Base-by-base conservation (phyloP, 768 basidiomycete species). In the Amanita muscaria region DNA sequence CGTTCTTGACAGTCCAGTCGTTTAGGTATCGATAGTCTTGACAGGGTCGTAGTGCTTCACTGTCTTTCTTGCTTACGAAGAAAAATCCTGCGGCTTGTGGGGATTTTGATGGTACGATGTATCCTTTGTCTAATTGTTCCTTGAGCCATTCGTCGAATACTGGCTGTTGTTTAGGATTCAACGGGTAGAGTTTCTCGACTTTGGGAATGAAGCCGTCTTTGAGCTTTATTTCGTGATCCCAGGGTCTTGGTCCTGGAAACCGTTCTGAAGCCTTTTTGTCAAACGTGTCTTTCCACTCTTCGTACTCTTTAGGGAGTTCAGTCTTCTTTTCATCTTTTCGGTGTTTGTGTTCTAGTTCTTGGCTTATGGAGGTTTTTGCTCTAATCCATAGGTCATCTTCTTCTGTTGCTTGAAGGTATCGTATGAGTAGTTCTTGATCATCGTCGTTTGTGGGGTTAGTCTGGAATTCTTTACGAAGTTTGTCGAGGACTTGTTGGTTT, bases 1-100 rank as follows among this genome's bases (percentile, higher is more conserved):
- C 27, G 42, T 67, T 58, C 21, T 66, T 65, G 10, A 63, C 45
- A 3, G 60, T 67, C 40, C 56, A 52, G 4, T 58, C 46, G 33
- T 70, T 70, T 1, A 70, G 51, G 5, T 55, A 53, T 16, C 50
- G 30, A 37, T 64, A 69, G 36, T 70, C 57, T 25, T 66, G 63
- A 0, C 61, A 55, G 24, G 51, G 60, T 8, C 52, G 34, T 0
- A 58, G 55, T 18, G 42, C 46, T 29, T 29, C 12, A 3, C 36
- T 30, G 24, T 52, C 49, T 29, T 56, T 58, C 38, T 57, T 59
- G 24, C 43, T 49, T 5, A 55, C 44, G 31, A 61, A 59, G 30
- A 59, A 58, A 48, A 60, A 55, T 15, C 50, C 32, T 1, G 52
- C 50, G 0, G 55, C 57, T 10, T 45, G 42, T 0, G 52, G 53